A percentile compares a stretch with the other conserved stretches of the same genome.
Evolutionary conservation across 768 basidiomycete genomes (phyloP).

Genomic region (Suillus subaureus): DNA sequence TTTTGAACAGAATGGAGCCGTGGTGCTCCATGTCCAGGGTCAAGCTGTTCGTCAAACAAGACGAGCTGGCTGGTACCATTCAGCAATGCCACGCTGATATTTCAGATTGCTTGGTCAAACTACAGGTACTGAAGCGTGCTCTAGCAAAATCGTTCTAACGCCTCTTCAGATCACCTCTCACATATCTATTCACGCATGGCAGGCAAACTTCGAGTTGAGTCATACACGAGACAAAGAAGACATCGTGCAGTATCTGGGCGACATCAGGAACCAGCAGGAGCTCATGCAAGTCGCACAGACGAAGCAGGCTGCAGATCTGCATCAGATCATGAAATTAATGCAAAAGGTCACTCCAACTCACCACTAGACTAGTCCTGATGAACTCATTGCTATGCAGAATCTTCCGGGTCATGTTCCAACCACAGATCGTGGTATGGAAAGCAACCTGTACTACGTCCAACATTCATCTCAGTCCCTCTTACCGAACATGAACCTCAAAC

Average conservation of each 20-base stretch:
- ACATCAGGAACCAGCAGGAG: conserved; percentile 43
- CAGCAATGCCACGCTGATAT: conserved; percentile 47
- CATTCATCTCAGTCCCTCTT: conserved; percentile 47
- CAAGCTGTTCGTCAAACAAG: conserved; percentile 49
- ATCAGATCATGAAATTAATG: conserved; percentile 50
- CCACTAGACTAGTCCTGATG: conserved; percentile 9
- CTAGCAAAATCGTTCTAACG: conserved; percentile 12
- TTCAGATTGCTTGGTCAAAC: conserved; percentile 46
- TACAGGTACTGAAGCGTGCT: conserved; percentile 41
- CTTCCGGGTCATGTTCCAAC: conserved; percentile 18
- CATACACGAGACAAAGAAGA: conserved; percentile 45
- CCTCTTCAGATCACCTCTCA: conserved; percentile 44
- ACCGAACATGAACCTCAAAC: conserved; percentile 50
- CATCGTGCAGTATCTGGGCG: conserved; percentile 44
- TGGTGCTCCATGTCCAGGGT: conserved; percentile 45
- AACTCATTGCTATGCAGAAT: conserved; percentile 22
- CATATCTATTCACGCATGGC: conserved; percentile 51
- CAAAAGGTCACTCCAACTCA: conserved; percentile 40
- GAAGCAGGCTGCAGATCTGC: conserved; percentile 39
- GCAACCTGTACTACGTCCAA: conserved; percentile 54
- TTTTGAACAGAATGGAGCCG: conserved; percentile 43
- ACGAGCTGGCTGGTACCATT: conserved; percentile 46
- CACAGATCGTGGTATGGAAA: conserved; percentile 46
- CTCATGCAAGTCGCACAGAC: conserved; percentile 36
- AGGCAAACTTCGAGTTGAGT: conserved; percentile 42